Conservation (phyloP, 1,284 basidiomycete genomes). For the Moniliophthora roreri region DNA sequence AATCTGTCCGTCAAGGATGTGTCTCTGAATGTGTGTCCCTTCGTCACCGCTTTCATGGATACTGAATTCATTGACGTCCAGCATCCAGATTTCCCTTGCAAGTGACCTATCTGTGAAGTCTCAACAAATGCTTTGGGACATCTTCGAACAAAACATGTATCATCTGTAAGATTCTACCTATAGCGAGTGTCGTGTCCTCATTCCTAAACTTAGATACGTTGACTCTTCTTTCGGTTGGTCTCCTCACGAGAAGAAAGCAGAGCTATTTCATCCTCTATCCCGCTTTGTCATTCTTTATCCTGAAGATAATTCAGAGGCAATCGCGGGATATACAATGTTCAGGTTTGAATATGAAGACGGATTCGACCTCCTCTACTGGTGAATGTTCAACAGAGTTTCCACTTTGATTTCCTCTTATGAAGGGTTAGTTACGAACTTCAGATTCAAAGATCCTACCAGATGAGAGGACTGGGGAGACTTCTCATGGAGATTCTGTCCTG, state of each 20-base stretch:
- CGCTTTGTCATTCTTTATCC: conserved; percentile 55
- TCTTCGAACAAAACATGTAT: conserved; percentile 61
- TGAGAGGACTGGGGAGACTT: conserved; percentile 53
- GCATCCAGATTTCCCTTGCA: conserved; percentile 33
- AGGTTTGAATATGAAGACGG: conserved; percentile 68
- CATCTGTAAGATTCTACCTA: conserved; percentile 36
- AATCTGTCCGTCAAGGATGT: not conserved
- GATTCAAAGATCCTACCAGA: conserved; percentile 38
- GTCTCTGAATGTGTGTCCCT: conserved; percentile 12
- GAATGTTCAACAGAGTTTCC: conserved; percentile 13
- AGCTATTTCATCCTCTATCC: conserved; percentile 59
- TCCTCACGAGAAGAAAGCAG: conserved; percentile 49
- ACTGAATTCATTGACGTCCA: too few species aligned
- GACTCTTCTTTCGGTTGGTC: conserved; percentile 71
- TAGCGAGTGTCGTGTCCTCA: not conserved
- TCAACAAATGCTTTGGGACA: conserved; percentile 47
- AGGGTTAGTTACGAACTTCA: conserved; percentile 70
- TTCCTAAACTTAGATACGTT: conserved; percentile 37
- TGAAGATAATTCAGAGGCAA: conserved; percentile 17
- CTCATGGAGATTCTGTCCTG: conserved; percentile 48
- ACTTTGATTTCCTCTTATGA: not conserved
- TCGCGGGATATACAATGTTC: conserved; percentile 62
- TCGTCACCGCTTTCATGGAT: too few species aligned
- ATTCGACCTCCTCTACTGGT: conserved; percentile 70
- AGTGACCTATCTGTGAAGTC: conserved; percentile 38